Evolutionary conservation across 192 early-diverging fungal species (phyloP).

Genomic region (Rhizoclosmatium sp.): DNA sequence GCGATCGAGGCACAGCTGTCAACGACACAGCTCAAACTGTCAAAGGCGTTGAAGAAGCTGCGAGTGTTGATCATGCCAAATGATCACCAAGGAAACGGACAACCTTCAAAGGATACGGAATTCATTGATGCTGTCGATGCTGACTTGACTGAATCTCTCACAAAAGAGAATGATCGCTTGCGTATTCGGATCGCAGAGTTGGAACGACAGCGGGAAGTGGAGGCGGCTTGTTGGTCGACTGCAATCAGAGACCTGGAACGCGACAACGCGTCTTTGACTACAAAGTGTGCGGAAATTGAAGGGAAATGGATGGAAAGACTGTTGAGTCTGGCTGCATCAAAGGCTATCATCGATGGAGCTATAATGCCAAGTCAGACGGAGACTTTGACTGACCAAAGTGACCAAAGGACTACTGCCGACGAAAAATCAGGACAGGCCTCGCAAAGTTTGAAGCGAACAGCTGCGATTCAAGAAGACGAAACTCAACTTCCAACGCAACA

Average conservation of each 20-base stretch:
- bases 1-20: not conserved
- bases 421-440: not conserved
- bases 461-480: not conserved
- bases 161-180: not conserved
- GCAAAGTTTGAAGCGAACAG: not conserved
- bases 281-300: not conserved
- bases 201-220: slow-evolving; percentile 10
- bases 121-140: not conserved
- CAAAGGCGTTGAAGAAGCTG: slow-evolving; percentile 9
- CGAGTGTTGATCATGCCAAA: not conserved
- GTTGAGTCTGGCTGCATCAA: not conserved
- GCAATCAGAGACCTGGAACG: not conserved
- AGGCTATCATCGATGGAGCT: not conserved
- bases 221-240: not conserved
- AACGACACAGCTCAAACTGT: not conserved
- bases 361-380: not conserved
- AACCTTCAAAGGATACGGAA: not conserved
- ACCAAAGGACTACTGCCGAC: too few relatives aligned
- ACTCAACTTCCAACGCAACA: slow-evolving; percentile 1
- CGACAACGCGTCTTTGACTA: not conserved
- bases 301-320: slow-evolving; percentile 6
- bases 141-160: not conserved
- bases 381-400: too few relatives aligned
- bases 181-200: not conserved
- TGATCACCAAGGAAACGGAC: not conserved